phyloP scores from a whole-genome alignment of 306 rosid genomes.

The Medicago lupulina region DNA sequence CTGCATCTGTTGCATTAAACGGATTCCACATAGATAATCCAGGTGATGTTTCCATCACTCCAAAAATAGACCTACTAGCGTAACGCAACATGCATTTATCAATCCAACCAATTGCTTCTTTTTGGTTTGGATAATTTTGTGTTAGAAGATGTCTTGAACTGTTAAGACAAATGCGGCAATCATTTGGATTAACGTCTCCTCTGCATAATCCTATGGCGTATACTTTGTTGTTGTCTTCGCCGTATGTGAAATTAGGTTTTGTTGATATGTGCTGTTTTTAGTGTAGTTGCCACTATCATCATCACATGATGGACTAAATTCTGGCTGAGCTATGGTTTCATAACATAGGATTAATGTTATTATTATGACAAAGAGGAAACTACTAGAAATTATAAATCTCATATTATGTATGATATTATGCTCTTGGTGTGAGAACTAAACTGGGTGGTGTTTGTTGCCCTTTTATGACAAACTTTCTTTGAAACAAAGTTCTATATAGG shows the following conservation, averaged over 20 bases:
- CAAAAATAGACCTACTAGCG: slow-evolving; percentile 33
- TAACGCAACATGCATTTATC: slow-evolving; percentile 42
- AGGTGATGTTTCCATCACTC: background rate
- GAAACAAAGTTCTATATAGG: too few relatives aligned
- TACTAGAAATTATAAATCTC: background rate
- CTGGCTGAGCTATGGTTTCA: background rate
- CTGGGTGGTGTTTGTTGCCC: background rate
- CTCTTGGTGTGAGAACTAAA: background rate
- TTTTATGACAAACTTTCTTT: too few relatives aligned
- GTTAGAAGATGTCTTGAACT: slow-evolving; percentile 25
- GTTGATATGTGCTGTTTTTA: slow-evolving; percentile 42
- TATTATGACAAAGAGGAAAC: background rate
- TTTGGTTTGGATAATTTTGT: slow-evolving; percentile 44
- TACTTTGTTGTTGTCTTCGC: slow-evolving; percentile 38
- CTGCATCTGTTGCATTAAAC: background rate
- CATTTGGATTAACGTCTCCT: slow-evolving; percentile 42
- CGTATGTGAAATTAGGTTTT: slow-evolving; percentile 49
- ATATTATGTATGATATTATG: background rate
- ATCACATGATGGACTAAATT: background rate
- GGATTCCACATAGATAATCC: background rate
- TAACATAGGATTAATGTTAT: background rate
- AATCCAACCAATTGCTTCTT: slow-evolving; percentile 49
- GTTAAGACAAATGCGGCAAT: slow-evolving; percentile 49
- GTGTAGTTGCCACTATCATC: slow-evolving; percentile 42
- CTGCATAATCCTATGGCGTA: slow-evolving; percentile 49